A percentile compares a stretch with the other conserved stretches of the same genome.
Conservation (phyloP, 148 eudicot genomes). For the Bassia scoparia region DNA sequence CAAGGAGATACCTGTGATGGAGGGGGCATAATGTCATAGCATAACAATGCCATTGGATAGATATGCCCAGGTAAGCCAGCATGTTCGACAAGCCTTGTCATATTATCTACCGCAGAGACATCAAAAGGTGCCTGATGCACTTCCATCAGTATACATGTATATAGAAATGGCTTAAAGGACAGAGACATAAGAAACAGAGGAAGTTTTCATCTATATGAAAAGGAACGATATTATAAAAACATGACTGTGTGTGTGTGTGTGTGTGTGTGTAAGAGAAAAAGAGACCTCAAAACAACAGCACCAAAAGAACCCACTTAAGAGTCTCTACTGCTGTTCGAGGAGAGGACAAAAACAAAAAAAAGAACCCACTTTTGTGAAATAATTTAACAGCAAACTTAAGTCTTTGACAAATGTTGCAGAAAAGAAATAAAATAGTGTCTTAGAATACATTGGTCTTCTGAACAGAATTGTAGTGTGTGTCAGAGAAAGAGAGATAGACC, state of each 20-base stretch:
- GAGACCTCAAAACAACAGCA: too few species aligned
- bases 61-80: constrained; percentile 86
- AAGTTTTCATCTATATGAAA: constrained; percentile 12
- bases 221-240: too few species aligned
- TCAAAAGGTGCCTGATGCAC: constrained; percentile 87
- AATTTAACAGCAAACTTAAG: background rate
- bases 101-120: constrained; percentile 72
- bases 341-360: background rate
- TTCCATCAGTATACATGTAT: constrained; percentile 35
- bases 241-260: too few species aligned
- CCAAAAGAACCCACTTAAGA: too few species aligned
- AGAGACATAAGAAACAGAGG: constrained; percentile 10
- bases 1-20: constrained; percentile 60
- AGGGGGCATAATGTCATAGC: constrained; percentile 98
- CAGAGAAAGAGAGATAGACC: background rate
- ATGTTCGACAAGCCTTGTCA: constrained; percentile 86
- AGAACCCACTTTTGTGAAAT: too few species aligned
- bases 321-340: too few species aligned
- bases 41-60: constrained; percentile 72
- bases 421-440: too few species aligned
- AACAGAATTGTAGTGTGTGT: too few species aligned
- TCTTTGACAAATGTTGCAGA: background rate
- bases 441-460: too few species aligned
- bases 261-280: too few species aligned
- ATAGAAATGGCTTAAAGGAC: constrained; percentile 7